These are phyloP conservation scores for Scheffersomyces quercinus DNA, from an alignment of 1,139 yeast species.

Conservation along the genomic window DNA sequence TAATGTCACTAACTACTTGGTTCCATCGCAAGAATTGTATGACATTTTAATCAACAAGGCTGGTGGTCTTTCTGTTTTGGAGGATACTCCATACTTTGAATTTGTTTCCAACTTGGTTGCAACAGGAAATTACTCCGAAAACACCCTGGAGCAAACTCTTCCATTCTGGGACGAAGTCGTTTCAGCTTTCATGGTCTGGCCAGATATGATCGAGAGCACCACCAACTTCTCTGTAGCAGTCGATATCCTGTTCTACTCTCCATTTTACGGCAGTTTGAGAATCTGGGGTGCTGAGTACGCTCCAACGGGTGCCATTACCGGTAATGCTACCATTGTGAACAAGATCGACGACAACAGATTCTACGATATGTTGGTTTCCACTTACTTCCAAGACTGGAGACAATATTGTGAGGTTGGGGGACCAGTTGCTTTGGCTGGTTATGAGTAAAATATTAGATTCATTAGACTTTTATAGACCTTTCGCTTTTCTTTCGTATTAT, in stretches of 20 bases:
- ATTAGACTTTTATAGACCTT: neutral
- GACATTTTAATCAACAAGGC: slow-evolving; percentile 31
- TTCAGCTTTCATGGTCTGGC: slow-evolving; percentile 31
- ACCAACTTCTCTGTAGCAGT: slow-evolving; percentile 30
- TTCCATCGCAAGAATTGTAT: slow-evolving; percentile 38
- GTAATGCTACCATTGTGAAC: slow-evolving; percentile 35
- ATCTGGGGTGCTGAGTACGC: slow-evolving; percentile 31
- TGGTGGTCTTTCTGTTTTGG: slow-evolving; percentile 17
- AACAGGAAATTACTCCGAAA: slow-evolving; percentile 32
- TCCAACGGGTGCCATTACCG: slow-evolving; percentile 28
- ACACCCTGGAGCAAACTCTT: slow-evolving; percentile 21
- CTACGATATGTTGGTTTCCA: slow-evolving; percentile 27
- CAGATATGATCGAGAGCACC: slow-evolving; percentile 27
- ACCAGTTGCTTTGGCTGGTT: slow-evolving; percentile 20
- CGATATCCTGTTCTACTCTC: slow-evolving; percentile 39
- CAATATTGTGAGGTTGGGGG: slow-evolving; percentile 24
- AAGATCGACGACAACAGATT: slow-evolving; percentile 25
- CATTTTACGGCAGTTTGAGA: slow-evolving; percentile 39
- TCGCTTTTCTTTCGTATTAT: neutral
- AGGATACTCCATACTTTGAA: slow-evolving; percentile 1
- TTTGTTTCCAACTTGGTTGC: slow-evolving; percentile 23
- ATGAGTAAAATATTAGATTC: neutral
- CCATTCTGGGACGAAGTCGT: slow-evolving; percentile 46
- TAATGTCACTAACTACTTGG: slow-evolving; percentile 39
- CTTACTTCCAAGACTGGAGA: slow-evolving; percentile 33